Evolutionary conservation across 1,139 yeast genomes (phyloP), one percentile per base, ranked within the genome.

Genomic region (Eremothecium coryli): DNA sequence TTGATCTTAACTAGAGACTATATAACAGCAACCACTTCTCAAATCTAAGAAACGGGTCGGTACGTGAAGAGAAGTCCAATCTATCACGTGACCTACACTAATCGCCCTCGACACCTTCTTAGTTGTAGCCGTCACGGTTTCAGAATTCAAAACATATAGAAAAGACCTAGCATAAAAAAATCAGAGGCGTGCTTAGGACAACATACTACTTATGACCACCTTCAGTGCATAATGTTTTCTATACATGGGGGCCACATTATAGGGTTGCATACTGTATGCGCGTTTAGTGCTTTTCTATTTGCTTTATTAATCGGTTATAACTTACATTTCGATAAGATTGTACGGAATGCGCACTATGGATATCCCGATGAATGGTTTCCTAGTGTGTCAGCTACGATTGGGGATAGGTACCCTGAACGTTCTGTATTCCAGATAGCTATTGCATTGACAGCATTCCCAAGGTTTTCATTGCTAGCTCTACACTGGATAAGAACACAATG

Each of bases 361-460:
- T 90, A 84, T 54, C 98, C 98, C 1, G 93, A 86, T 40, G 98
- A 90, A 60, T 90, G 98, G 98, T 88, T 90, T 53, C 98, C 98
- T 1, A 80, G 93, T 49, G 98, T 90, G 2, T 81, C 94, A 21
- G 97, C 98, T 1, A 74, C 98, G 1, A 90, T 90, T 54, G 98
- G 98, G 33, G 98, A 90, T 55, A 61, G 96, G 44, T 90, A 86
- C 54, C 98, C 98, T 0, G 98, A 90, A 60, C 68, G 98, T 47
- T 82, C 95, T 2, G 64, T 90, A 20, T 90, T 90, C 58, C 98
- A 90, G 61, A 67, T 90, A 27, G 63, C 86, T 39, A 79, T 81
- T 39, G 93, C 71, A 2, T 53, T 82, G 30, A 79, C 93, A 2
- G 67, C 90, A 0, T 90, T 93, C 11, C 97, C 98, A 9, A 70